Evolutionary conservation across 2,329 filamentous ascomycete genomes (phyloP).

Genomic region (Thelonectria olida): DNA sequence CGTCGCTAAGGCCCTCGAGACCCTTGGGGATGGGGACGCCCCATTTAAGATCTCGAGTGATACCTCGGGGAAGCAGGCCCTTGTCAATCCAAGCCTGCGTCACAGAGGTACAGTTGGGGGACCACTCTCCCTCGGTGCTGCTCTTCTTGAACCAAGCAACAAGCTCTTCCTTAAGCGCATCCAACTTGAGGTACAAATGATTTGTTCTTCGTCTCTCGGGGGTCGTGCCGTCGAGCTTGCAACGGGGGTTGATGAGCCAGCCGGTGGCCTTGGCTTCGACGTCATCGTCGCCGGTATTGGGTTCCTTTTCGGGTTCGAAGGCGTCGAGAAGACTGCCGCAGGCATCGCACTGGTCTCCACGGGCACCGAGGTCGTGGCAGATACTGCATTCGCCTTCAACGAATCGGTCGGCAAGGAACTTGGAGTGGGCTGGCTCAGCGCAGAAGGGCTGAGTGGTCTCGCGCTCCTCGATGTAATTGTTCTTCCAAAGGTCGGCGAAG

Average conservation of each 20-base stretch:
- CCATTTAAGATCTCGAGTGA: conserved; percentile 94
- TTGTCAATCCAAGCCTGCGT: conserved; percentile 84
- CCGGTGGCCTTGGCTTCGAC: conserved; percentile 50
- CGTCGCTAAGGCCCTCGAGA: conserved; percentile 59
- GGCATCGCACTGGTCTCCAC: conserved; percentile 79
- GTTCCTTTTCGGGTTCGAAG: conserved; percentile 63
- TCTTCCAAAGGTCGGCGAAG: conserved; percentile 86
- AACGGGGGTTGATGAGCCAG: conserved; percentile 81
- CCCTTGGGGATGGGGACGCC: conserved; percentile 67
- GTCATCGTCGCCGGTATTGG: conserved; percentile 43
- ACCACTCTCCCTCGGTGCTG: conserved; percentile 80
- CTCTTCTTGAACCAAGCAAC: conserved; percentile 80
- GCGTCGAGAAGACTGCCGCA: conserved; percentile 79
- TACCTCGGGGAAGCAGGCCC: conserved; percentile 86
- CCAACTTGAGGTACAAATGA: conserved; percentile 88
- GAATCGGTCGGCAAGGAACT: conserved; percentile 86
- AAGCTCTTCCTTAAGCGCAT: conserved; percentile 81
- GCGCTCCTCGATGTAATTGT: conserved; percentile 87
- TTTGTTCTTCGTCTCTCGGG: conserved; percentile 85
- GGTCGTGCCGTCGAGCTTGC: conserved; percentile 88
- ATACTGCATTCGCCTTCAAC: conserved; percentile 83
- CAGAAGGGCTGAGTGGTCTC: conserved; percentile 92
- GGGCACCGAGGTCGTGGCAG: conserved; percentile 76
- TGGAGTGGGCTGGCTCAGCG: conserved; percentile 69
- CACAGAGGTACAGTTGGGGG: conserved; percentile 77